phyloP scores from a whole-genome alignment of 2,329 filamentous ascomycete species.

The Aschersonia sp. region DNA sequence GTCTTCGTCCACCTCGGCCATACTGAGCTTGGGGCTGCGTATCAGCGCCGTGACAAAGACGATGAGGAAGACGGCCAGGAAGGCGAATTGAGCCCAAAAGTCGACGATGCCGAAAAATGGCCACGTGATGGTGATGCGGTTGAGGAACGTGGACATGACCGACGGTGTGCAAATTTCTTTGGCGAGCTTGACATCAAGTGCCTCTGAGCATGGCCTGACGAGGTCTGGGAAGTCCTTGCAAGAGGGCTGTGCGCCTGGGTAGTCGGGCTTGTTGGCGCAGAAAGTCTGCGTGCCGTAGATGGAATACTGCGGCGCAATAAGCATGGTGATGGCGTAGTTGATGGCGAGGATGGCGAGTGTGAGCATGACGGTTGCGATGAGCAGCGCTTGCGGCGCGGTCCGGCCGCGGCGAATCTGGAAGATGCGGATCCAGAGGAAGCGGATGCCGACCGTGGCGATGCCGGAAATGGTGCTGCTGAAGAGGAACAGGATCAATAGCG shows the following conservation, averaged over 20 bases:
- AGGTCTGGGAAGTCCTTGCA: constrained; percentile 58
- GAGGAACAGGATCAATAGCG: constrained; percentile 69
- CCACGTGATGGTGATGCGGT: constrained; percentile 84
- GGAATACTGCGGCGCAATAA: constrained; percentile 90
- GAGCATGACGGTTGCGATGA: constrained; percentile 82
- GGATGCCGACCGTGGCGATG: constrained; percentile 75
- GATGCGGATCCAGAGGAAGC: constrained; percentile 88
- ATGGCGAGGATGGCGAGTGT: constrained; percentile 80
- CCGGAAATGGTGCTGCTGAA: constrained; percentile 82
- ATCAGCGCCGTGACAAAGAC: constrained; percentile 69
- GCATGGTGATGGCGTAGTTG: constrained; percentile 85
- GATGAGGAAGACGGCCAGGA: constrained; percentile 69
- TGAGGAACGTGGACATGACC: constrained; percentile 83
- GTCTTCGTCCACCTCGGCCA: constrained; percentile 72
- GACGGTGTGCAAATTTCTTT: constrained; percentile 78
- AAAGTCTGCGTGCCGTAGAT: constrained; percentile 91
- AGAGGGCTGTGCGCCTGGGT: constrained; percentile 54
- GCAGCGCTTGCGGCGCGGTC: constrained; percentile 79
- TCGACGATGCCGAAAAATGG: constrained; percentile 85
- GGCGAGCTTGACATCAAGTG: constrained; percentile 53
- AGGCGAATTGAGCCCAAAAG: constrained; percentile 94
- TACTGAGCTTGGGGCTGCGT: constrained; percentile 62
- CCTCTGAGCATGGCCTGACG: constrained; percentile 71
- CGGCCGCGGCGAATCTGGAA: constrained; percentile 83
- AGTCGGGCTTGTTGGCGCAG: constrained; percentile 56